Evolutionary conservation across 495 filamentous ascomycete genomes (phyloP).

Genomic region (Lasiosphaeris hirsuta): DNA sequence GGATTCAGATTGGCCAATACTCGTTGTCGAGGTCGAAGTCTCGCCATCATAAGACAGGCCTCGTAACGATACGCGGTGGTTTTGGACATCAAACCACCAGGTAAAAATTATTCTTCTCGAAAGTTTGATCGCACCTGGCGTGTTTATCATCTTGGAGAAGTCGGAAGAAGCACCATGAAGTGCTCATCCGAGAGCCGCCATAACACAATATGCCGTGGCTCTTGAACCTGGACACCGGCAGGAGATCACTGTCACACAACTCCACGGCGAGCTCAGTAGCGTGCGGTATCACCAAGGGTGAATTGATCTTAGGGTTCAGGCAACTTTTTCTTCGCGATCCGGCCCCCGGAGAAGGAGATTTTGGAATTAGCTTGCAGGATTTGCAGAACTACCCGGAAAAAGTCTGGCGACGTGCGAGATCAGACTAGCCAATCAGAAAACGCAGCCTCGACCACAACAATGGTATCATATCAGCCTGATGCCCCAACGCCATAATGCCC

Average conservation of each 20-base stretch:
- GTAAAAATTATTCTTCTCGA: conserved; percentile 30
- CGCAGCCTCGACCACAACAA: conserved; percentile 14
- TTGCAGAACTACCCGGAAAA: no score
- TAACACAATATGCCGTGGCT: no score
- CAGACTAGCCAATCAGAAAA: conserved; percentile 9
- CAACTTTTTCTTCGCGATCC: conserved; percentile 1
- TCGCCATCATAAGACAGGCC: conserved; percentile 24
- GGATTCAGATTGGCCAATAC: conserved; percentile 26
- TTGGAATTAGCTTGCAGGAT: no score
- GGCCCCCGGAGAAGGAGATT: no score
- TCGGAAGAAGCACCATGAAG: no score
- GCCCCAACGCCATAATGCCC: conserved; percentile 16
- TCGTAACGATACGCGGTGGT: conserved; percentile 29
- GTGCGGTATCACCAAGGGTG: conserved; percentile 3
- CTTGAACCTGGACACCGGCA: no score
- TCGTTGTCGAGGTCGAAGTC: conserved; percentile 30
- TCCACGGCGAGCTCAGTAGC: background rate
- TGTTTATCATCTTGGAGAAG: conserved; percentile 11
- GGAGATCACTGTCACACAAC: no score
- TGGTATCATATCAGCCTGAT: conserved; percentile 20
- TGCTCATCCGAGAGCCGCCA: no score
- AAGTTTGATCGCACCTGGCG: conserved; percentile 13
- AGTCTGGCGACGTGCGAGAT: no score
- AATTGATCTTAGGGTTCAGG: background rate
- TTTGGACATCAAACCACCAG: conserved; percentile 27